Evolutionary conservation across 140 eudicot species (phyloP), one percentile per base, ranked within the genome.

Genomic region (Bidens hawaiensis): DNA sequence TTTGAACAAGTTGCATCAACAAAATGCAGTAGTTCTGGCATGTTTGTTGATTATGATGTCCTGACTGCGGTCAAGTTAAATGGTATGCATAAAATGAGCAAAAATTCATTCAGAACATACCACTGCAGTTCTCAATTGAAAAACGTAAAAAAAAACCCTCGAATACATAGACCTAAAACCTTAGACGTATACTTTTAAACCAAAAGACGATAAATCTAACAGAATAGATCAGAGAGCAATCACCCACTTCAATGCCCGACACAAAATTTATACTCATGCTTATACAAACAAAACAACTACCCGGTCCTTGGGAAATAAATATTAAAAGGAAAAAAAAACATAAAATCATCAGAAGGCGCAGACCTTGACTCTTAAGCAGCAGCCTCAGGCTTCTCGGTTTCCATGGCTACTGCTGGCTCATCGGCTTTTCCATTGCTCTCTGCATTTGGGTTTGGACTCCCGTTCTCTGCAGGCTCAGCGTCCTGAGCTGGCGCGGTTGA

Each of bases 381-480:
- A 33, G 58, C 41, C 50, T 82, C 89, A 6, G 75, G 47, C 36
- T 76, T 79, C 21, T 85, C 95, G 0, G 83, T 80, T 58, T 86
- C 95, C 95, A 86, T 86, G 2, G 81, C 81, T 38, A 38, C 45
- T 73, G 79, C 87, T 6, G 77, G 56, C 25, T 50, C 68, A 12
- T 71, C 58, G 15, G 68, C 33, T 17, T 42, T 52, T 34, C 59
- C 82, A 5, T 23, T 70, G 47, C 62, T 55, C 5, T 68, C 66
- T 2, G 65, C 65, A 22, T 40, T 50, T 21, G 69, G 79, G 57
- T 65, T 67, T 14, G 69, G 63, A 7, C 52, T 41, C 3, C 68
- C 13, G 7, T 69, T 64, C 43, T 70, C n/a, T 54, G 62, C 64
- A 15, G 62, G 68, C 52, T 79, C 89, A 12, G 78, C 72, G 22